These are phyloP conservation scores for Hirschfeldia incana DNA, from an alignment of 345 rosid species.

Conservation along the genomic window DNA sequence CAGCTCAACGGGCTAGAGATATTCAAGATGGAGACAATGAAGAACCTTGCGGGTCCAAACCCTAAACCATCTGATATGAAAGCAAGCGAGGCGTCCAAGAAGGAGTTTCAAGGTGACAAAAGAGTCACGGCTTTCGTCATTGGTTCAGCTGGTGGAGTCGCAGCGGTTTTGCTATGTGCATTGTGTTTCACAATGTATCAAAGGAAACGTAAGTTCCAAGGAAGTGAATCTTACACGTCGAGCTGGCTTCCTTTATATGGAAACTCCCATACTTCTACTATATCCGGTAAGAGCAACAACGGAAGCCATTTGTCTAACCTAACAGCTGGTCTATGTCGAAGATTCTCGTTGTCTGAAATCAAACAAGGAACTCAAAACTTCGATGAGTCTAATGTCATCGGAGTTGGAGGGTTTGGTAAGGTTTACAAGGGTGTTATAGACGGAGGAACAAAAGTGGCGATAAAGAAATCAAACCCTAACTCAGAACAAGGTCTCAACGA, in stretches of 20 bases:
- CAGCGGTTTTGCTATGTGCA: constrained; percentile 54
- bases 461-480: constrained; percentile 72
- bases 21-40: constrained; percentile 54
- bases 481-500: constrained; percentile 86
- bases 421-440: constrained; percentile 80
- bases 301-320: constrained; percentile 54
- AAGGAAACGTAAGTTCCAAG: constrained; percentile 36
- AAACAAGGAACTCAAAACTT: constrained; percentile 64
- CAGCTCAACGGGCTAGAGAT: constrained; percentile 73
- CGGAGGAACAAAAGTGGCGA: constrained; percentile 55
- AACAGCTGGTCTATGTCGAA: constrained; percentile 69
- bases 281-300: constrained; percentile 44
- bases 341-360: constrained; percentile 63
- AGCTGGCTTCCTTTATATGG: constrained; percentile 72
- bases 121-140: constrained; percentile 37
- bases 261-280: constrained; percentile 55
- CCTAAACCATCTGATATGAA: constrained; percentile 62
- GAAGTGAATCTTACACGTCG: constrained; percentile 50
- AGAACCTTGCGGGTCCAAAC: constrained; percentile 65
- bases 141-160: constrained; percentile 70
- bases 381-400: constrained; percentile 65
- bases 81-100: constrained; percentile 22
- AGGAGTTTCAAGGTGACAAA: constrained; percentile 26
- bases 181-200: constrained; percentile 44
- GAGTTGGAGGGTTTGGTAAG: constrained; percentile 92